Conservation (phyloP, 768 basidiomycete genomes). For the Auriscalpium orientale region DNA sequence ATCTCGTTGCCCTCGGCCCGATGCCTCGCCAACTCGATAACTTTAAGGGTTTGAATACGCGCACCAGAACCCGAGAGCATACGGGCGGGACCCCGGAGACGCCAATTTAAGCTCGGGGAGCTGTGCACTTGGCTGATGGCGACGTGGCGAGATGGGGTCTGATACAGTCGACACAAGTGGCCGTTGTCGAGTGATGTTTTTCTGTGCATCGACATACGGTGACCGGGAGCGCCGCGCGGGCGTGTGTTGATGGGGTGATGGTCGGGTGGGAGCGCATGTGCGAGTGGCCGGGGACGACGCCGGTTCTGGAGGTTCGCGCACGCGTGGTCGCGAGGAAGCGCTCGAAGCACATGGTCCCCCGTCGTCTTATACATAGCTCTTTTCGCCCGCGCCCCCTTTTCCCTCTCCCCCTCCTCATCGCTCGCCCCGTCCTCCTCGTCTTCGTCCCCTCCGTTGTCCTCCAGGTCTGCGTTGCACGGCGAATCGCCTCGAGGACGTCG, state of each 20-base stretch:
- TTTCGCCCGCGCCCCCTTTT: conserved; percentile 15
- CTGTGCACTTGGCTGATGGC: too few relatives aligned
- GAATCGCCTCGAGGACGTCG: neutral
- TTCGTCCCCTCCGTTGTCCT: neutral
- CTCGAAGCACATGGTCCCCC: conserved; percentile 15
- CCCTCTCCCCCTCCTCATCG: conserved; percentile 4
- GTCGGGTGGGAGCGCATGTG: neutral
- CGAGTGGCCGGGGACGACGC: neutral
- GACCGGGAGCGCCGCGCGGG: neutral
- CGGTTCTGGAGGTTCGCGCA: neutral
- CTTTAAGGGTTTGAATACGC: too few relatives aligned
- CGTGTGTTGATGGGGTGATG: conserved; percentile 7
- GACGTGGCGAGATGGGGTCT: too few relatives aligned
- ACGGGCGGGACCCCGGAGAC: too few relatives aligned
- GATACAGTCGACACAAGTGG: too few relatives aligned
- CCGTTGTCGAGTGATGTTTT: too few relatives aligned
- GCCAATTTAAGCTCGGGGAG: too few relatives aligned
- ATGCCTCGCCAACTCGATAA: too few relatives aligned
- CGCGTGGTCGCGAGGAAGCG: conserved; percentile 11
- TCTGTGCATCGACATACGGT: too few relatives aligned
- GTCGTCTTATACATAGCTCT: conserved; percentile 18
- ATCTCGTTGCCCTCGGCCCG: too few relatives aligned
- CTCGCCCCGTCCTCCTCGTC: neutral
- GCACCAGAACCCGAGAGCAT: too few relatives aligned
- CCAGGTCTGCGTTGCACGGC: neutral